These are phyloP conservation scores for Emericellopsis terricola DNA, from an alignment of 495 filamentous ascomycete genomes.

Conservation along the genomic window DNA sequence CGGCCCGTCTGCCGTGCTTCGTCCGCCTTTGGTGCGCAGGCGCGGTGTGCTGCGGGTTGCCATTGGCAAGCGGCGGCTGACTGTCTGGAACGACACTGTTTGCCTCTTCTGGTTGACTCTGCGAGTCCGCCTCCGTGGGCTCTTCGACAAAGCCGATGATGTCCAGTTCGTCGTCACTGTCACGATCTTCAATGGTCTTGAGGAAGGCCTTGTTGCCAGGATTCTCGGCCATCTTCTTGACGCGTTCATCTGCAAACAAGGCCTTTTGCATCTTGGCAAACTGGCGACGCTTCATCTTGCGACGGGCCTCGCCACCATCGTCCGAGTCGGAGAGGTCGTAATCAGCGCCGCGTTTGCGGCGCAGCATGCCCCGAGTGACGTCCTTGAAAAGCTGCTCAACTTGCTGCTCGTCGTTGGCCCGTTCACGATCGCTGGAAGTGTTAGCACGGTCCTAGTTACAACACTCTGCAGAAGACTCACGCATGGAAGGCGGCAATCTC, in stretches of 20 bases:
- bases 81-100: constrained; percentile 25
- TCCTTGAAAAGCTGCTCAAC: constrained; percentile 83
- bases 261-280: constrained; percentile 86
- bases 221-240: constrained; percentile 79
- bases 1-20: constrained; percentile 36
- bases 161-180: constrained; percentile 61
- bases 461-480: constrained; percentile 32
- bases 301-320: constrained; percentile 59
- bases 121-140: constrained; percentile 15
- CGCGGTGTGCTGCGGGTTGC: constrained; percentile 32
- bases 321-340: constrained; percentile 78
- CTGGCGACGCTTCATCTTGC: constrained; percentile 66
- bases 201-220: constrained; percentile 85
- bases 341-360: constrained; percentile 56
- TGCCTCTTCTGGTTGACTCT: constrained; percentile 24
- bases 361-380: constrained; percentile 69
- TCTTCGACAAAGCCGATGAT: constrained; percentile 36
- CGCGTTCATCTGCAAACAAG: constrained; percentile 73
- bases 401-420: constrained; percentile 58
- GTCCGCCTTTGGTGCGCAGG: constrained; percentile 46
- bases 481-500: constrained; percentile 74
- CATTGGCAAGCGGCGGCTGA: constrained; percentile 15
- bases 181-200: constrained; percentile 68
- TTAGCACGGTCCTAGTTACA: not conserved
- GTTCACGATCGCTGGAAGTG: constrained; percentile 38